Conservation (phyloP, 805 yeast genomes). For the Kazachstania martiniae region DNA sequence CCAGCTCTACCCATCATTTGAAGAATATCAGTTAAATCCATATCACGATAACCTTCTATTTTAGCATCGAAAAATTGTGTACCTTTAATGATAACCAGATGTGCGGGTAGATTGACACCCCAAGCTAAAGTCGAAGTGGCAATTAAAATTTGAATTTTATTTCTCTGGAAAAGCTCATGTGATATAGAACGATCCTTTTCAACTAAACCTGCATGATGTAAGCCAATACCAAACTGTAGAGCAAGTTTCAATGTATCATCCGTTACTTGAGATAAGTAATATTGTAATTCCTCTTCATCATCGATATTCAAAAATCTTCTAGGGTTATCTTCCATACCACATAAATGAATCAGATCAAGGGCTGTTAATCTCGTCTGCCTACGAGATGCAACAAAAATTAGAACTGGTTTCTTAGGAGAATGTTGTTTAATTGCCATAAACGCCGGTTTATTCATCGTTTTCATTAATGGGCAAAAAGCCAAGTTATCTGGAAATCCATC, state of each 20-base stretch:
- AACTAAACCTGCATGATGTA: slow-evolving; percentile 95
- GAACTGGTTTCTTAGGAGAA: slow-evolving; percentile 85
- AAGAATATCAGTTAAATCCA: slow-evolving; percentile 90
- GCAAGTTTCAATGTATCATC: slow-evolving; percentile 75
- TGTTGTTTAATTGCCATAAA: slow-evolving; percentile 88
- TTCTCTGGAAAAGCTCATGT: slow-evolving; percentile 73
- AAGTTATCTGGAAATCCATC: slow-evolving; percentile 77
- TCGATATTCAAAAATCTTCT: slow-evolving; percentile 60
- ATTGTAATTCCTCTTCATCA: slow-evolving; percentile 68
- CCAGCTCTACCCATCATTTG: slow-evolving; percentile 99
- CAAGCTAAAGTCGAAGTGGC: slow-evolving; percentile 98
- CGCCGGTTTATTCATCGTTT: slow-evolving; percentile 65
- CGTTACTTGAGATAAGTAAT: slow-evolving; percentile 72
- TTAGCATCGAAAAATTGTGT: slow-evolving; percentile 92
- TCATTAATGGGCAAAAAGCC: slow-evolving; percentile 66
- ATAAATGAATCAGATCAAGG: slow-evolving; percentile 56
- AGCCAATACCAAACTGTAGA: slow-evolving; percentile 73
- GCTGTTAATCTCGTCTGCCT: slow-evolving; percentile 88
- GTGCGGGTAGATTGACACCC: slow-evolving; percentile 99
- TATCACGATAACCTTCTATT: slow-evolving; percentile 85
- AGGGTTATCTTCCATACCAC: slow-evolving; percentile 47
- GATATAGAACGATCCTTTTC: slow-evolving; percentile 81
- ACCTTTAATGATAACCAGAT: slow-evolving; percentile 94
- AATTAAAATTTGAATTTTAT: slow-evolving; percentile 79
- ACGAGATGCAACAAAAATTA: slow-evolving; percentile 93